Evolutionary conservation across 1,284 basidiomycete species (phyloP).

Genomic region (Ustilago cynodontis): DNA sequence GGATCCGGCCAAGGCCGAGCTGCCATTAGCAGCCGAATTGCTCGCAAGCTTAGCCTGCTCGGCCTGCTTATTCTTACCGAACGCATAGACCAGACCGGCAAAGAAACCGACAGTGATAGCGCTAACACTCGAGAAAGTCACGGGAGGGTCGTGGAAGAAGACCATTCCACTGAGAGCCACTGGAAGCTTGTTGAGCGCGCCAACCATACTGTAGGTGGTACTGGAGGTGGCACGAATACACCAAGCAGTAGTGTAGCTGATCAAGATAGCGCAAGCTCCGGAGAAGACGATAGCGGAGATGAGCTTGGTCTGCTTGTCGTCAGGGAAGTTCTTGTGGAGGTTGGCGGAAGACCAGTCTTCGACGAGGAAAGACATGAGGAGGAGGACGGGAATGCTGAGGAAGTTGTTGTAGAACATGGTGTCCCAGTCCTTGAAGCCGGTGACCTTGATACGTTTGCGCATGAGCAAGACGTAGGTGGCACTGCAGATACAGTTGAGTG

Average conservation of each 20-base stretch:
- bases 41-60: slow-evolving; percentile 53
- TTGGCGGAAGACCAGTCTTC: slow-evolving; percentile 92
- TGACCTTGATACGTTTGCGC: slow-evolving; percentile 96
- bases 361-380: slow-evolving; percentile 83
- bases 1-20: slow-evolving; percentile 21
- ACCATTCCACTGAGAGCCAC: slow-evolving; percentile 76
- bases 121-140: slow-evolving; percentile 86
- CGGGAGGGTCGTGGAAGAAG: slow-evolving; percentile 77
- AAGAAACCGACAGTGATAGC: slow-evolving; percentile 91
- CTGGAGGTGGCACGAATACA: slow-evolving; percentile 95
- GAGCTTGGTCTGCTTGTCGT: slow-evolving; percentile 82
- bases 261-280: slow-evolving; percentile 94
- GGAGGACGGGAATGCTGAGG: slow-evolving; percentile 90
- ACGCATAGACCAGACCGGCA: slow-evolving; percentile 74
- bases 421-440: slow-evolving; percentile 99
- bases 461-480: slow-evolving; percentile 94
- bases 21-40: slow-evolving; percentile 49
- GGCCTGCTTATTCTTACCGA: slow-evolving; percentile 68
- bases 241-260: slow-evolving; percentile 99
- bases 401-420: slow-evolving; percentile 99
- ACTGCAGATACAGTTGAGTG: slow-evolving; percentile 88
- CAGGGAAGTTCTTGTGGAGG: slow-evolving; percentile 87
- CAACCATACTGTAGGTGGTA: slow-evolving; percentile 99
- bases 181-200: slow-evolving; percentile 97
- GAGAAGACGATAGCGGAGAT: slow-evolving; percentile 92